Base-by-base conservation (phyloP, 2,329 filamentous ascomycete genomes). In the Bertia moriformis region DNA sequence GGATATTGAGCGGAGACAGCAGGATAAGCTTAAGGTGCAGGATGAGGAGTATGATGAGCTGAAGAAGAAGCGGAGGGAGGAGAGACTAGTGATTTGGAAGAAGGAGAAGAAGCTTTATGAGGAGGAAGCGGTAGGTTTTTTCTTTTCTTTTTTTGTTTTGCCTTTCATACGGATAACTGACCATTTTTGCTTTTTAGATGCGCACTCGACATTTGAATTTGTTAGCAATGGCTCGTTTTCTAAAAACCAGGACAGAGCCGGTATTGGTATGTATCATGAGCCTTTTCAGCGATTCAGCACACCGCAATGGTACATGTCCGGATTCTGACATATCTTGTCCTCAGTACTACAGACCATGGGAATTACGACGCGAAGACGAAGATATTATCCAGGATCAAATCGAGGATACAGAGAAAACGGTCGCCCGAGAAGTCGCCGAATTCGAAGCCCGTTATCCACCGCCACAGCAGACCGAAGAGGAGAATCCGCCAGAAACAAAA, bases 331-430 rank as follows among this genome's bases (percentile, higher is more conserved):
- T 14, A 20, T 4, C 30, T 18, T 14, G 38, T 40, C 14, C 43
- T 14, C 40, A 94, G 86, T 89, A 82, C 56, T 95, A 91, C 57
- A 78, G 80, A 36, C 89, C 89, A 1, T 93, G 83, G 80, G 77
- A 86, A 48, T 66, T 83, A 41, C 75, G 73, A 20, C 56, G 63
- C 4, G 67, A 73, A 35, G 81, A 95, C 54, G 74, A 88, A 55
- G 70, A 75, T 4, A 65, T 58, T 10, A 83, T 95, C 52, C 69
- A 78, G 36, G 62, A 69, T 3, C 88, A 94, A 55, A 66, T 85
- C 19, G 65, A 69, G 37, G 72, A 80, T 39, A 73, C 71, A 14
- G 70, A 86, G 54, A 65, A 63, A 1, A 65, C 55, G 4, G 75
- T 93, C 46, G 67, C 73, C 14, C 66, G 62, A 41, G 85, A 95